Base-by-base conservation (phyloP, 2,329 filamentous ascomycete genomes). In the Camptophora hylomeconis region DNA sequence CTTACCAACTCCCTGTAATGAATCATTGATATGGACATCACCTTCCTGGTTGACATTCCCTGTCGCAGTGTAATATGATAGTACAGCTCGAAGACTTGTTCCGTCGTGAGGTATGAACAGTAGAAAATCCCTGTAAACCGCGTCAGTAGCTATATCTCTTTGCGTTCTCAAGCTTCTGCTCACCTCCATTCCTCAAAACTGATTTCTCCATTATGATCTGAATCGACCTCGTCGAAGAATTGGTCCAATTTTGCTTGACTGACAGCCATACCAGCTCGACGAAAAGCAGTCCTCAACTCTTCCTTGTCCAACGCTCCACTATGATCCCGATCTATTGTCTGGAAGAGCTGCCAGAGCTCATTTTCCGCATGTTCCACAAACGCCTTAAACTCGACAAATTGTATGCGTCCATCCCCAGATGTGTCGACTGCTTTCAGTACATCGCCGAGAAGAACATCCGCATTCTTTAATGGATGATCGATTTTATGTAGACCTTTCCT, bases 161-260 rank as follows among this genome's bases (percentile, higher is more conserved):
- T 13, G 14, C 15, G n/a, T 4, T 7, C 5, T n/a, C 10, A 4
- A 13, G 12, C 5, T 5, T 6, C n/a, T 33, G 63, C 77, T 57
- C 73, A 94, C 87, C 87, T 77, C 89, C 89, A 95, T 67, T 98
- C 89, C 42, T 83, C 75, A 56, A 92, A 95, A 38, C 69, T 84
- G 44, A 95, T 92, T 39, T 65, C 62, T 2, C 84, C 84, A 52
- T 98, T 86, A 44, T 77, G 71, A 58, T 98, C 87, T 49, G 72
- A 68, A 53, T 98, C 89, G 45, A 98, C 79, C 51, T 93, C 79
- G 40, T 70, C 61, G 51, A 98, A 94, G 60, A 98, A 95, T 38
- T 75, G 70, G 39, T 82, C 71, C 24, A 98, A 61, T 48, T 83
- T 80, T 31, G 75, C 70, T 42, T 65, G 74, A 13, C 84, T 79